A percentile compares a stretch with the other conserved stretches of the same genome.
Conservation (phyloP, 1,139 yeast genomes). For the Yamadazyma blattariae region DNA sequence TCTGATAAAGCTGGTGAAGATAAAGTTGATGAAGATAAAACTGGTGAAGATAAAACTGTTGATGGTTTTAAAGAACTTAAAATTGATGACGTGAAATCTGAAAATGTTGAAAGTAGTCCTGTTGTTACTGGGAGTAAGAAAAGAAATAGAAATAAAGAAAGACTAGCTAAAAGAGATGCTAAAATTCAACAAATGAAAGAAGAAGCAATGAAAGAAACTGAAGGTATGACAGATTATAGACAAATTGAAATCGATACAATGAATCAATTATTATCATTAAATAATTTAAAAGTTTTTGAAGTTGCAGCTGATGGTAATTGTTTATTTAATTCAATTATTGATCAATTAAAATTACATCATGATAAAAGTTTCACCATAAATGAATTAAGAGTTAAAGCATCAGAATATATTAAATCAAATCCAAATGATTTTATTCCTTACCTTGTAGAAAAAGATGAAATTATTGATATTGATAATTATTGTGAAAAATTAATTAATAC, state of each 20-base stretch:
- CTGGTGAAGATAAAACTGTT: no score
- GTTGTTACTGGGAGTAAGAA: slow-evolving; percentile 20
- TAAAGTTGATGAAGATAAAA: no score
- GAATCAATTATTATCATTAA: slow-evolving; percentile 45
- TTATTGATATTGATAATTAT: slow-evolving; percentile 68
- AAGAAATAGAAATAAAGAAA: slow-evolving; percentile 82
- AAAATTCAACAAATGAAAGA: slow-evolving; percentile 59
- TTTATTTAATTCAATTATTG: slow-evolving; percentile 79
- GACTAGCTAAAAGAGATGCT: slow-evolving; percentile 72
- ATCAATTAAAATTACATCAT: slow-evolving; percentile 54
- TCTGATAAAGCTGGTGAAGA: neutral
- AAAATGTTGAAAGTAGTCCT: no score
- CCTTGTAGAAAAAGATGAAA: slow-evolving; percentile 70
- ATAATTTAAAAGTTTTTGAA: slow-evolving; percentile 54
- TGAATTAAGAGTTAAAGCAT: slow-evolving; percentile 63
- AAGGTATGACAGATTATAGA: slow-evolving; percentile 56
- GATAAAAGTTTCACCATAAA: slow-evolving; percentile 33
- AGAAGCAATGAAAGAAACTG: slow-evolving; percentile 74
- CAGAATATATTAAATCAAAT: slow-evolving; percentile 59
- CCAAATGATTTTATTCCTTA: slow-evolving; percentile 78
- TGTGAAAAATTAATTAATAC: slow-evolving; percentile 65
- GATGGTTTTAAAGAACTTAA: no score
- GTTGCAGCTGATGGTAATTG: slow-evolving; percentile 94
- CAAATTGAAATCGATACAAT: slow-evolving; percentile 69
- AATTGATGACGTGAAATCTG: no score